These are phyloP conservation scores for Ophiostoma ulmi DNA, from an alignment of 2,329 filamentous ascomycete genomes.

Conservation along the genomic window DNA sequence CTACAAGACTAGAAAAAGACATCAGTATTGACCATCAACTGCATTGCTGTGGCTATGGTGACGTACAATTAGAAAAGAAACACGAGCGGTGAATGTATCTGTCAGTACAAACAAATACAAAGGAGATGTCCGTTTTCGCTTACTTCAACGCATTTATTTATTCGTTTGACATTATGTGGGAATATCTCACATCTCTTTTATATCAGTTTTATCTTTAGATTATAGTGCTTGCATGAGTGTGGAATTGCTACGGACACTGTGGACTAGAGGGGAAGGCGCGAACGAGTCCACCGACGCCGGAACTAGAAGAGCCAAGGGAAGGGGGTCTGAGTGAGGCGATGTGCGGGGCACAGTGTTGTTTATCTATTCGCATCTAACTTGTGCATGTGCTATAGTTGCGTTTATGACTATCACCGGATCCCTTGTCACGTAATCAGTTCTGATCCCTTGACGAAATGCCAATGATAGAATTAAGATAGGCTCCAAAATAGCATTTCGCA, in stretches of 20 bases:
- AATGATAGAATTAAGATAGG: no score
- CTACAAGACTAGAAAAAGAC: not conserved
- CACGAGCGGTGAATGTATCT: no score
- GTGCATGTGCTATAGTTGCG: no score
- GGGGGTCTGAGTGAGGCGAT: not conserved
- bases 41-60: not conserved
- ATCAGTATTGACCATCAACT: not conserved
- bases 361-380: no score
- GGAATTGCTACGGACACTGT: not conserved
- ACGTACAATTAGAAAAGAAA: no score
- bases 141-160: no score
- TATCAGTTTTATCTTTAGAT: not conserved
- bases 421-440: no score
- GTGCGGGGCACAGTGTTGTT: not conserved
- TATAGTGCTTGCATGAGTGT: constrained; percentile 9
- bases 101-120: not conserved
- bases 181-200: no score
- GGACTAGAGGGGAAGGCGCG: not conserved
- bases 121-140: not conserved
- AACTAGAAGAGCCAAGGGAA: not conserved
- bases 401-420: no score
- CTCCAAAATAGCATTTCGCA: no score
- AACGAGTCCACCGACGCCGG: not conserved
- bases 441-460: no score
- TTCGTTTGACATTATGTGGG: no score